These are phyloP conservation scores for Microcyclosporella mali DNA, from an alignment of 2,329 filamentous ascomycete species.

Conservation along the genomic window DNA sequence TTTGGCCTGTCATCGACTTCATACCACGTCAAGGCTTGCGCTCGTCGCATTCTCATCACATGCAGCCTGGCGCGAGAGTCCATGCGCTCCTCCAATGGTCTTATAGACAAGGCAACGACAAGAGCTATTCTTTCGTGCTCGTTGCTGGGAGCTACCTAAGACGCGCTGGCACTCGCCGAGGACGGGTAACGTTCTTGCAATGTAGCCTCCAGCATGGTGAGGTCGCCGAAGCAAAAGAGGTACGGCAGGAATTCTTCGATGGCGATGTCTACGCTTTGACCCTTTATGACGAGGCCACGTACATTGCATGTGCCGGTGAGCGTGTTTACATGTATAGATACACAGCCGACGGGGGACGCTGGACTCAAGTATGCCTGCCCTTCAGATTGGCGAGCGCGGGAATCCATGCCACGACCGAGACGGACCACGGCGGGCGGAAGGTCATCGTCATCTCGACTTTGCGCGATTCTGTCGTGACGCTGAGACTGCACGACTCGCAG, in stretches of 20 bases:
- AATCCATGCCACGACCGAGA: conserved; percentile 43
- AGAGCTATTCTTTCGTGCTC: conserved; percentile 57
- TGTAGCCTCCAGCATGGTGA: conserved; percentile 34
- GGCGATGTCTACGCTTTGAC: conserved; percentile 53
- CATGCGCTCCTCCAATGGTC: conserved; percentile 59
- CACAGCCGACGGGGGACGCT: conserved; percentile 20
- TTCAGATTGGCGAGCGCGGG: conserved; percentile 33
- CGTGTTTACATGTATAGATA: conserved; percentile 41
- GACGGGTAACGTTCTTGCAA: conserved; percentile 41
- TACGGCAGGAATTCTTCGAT: conserved; percentile 42
- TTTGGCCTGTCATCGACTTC: conserved; percentile 43
- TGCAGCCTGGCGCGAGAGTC: conserved; percentile 55
- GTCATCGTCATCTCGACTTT: conserved; percentile 51
- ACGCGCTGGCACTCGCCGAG: conserved; percentile 29
- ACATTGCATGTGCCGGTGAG: conserved; percentile 44
- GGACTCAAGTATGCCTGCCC: conserved; percentile 28
- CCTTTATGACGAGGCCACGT: conserved; percentile 50
- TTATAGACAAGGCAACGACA: conserved; percentile 40
- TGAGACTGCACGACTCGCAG: conserved; percentile 37
- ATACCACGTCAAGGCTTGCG: conserved; percentile 24
- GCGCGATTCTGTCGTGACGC: conserved; percentile 48
- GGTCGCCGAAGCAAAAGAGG: conserved; percentile 45
- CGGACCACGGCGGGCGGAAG: conserved; percentile 11
- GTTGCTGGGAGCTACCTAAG: conserved; percentile 46
- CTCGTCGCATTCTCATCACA: conserved; percentile 25